Percentiles rank a stretch among this genome's conserved stretches.
phyloP scores from a whole-genome alignment of 331 rosid genomes.

The Quercus phellos region DNA sequence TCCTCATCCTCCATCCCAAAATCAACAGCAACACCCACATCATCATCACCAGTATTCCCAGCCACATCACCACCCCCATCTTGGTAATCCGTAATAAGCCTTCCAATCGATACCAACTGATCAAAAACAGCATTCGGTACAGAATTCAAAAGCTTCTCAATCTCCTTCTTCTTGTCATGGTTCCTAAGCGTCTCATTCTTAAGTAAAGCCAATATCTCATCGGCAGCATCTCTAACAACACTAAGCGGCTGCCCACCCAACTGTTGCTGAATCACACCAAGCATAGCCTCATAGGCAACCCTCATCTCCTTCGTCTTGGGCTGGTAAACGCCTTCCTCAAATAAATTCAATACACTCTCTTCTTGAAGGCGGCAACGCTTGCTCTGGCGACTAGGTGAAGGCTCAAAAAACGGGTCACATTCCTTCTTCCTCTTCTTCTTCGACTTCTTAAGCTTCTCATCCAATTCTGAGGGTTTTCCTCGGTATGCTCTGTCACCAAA shows the following conservation, averaged over 20 bases:
- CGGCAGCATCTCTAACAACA: conserved; percentile 73
- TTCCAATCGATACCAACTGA: conserved; percentile 64
- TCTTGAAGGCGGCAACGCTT: conserved; percentile 67
- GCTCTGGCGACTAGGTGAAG: conserved; percentile 25
- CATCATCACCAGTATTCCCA: conserved; percentile 51
- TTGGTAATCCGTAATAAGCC: conserved; percentile 74
- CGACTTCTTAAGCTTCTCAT: conserved; percentile 61
- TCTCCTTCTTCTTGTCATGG: conserved; percentile 79
- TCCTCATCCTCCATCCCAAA: conserved; percentile 90
- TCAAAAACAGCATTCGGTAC: conserved; percentile 50
- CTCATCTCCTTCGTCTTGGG: conserved; percentile 87
- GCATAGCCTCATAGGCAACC: conserved; percentile 94
- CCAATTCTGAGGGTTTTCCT: conserved; percentile 70
- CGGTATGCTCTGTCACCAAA: conserved; percentile 75
- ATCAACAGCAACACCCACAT: conserved; percentile 88
- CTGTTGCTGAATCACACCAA: conserved; percentile 82
- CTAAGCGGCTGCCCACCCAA: conserved; percentile 82
- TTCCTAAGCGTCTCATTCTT: conserved; percentile 59
- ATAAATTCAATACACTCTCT: conserved; percentile 68
- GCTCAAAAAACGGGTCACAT: conserved; percentile 46
- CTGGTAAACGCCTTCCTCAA: conserved; percentile 82
- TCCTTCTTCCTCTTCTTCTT: conserved; percentile 52
- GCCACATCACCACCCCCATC: conserved; percentile 49
- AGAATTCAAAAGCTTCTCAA: conserved; percentile 68
- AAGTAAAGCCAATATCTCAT: conserved; percentile 68